Conservation (phyloP, 768 basidiomycete genomes). For the Tulasnella sp. region DNA sequence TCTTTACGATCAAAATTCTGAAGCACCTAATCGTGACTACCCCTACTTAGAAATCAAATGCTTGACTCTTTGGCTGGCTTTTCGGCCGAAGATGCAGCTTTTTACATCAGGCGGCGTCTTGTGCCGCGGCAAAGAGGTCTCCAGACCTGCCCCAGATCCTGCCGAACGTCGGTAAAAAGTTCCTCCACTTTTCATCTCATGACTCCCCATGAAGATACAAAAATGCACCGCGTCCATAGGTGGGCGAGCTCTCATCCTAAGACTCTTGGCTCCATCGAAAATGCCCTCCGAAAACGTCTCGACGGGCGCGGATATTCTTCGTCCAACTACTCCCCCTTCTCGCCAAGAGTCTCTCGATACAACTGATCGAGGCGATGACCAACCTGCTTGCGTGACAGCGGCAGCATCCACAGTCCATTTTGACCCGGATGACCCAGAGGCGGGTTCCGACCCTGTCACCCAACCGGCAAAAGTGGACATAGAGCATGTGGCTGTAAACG, state of each 20-base stretch:
- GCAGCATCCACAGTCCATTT: background rate
- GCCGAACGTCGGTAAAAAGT: background rate
- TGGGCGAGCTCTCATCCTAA: background rate
- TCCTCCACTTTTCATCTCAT: constrained; percentile 2
- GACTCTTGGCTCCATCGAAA: background rate
- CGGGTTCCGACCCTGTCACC: background rate
- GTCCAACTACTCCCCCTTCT: background rate
- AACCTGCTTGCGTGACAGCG: background rate
- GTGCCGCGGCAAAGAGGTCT: background rate
- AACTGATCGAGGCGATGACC: background rate
- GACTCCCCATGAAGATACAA: background rate
- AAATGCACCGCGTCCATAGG: background rate
- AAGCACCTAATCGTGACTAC: background rate
- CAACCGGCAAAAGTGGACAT: constrained; percentile 39
- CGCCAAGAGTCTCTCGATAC: background rate
- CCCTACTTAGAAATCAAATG: background rate
- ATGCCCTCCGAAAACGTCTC: background rate
- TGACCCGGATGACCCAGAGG: background rate
- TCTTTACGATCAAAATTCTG: background rate
- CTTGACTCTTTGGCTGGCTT: background rate
- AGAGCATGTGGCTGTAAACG: constrained; percentile 43
- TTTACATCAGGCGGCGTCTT: background rate
- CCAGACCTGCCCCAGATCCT: background rate
- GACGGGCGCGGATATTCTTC: background rate
- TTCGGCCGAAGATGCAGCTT: background rate